Conservation (phyloP, 2,329 filamentous ascomycete genomes). For the Penicillium expansum region DNA sequence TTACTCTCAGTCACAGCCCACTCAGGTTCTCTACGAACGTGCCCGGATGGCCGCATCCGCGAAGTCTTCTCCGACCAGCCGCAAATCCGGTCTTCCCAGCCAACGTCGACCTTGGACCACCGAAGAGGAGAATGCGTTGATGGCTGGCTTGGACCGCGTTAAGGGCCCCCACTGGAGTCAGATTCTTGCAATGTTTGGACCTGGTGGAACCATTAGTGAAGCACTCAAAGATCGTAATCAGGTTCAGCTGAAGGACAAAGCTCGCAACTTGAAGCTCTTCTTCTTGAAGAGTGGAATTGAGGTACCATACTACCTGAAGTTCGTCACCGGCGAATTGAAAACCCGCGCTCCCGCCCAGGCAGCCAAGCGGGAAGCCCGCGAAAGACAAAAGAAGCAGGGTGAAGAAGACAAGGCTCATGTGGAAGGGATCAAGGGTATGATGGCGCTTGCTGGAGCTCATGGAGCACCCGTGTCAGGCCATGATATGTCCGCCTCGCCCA, state of each 20-base stretch:
- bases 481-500: slow-evolving; percentile 41
- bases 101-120: slow-evolving; percentile 79
- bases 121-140: slow-evolving; percentile 85
- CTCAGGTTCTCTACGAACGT: slow-evolving; percentile 57
- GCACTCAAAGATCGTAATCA: slow-evolving; percentile 86
- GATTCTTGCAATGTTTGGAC: slow-evolving; percentile 79
- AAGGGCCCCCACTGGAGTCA: slow-evolving; percentile 93
- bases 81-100: slow-evolving; percentile 53
- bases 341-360: slow-evolving; percentile 70
- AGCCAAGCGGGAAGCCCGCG: slow-evolving; percentile 50
- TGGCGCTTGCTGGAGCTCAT: slow-evolving; percentile 47
- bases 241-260: slow-evolving; percentile 90
- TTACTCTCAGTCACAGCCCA: slow-evolving; percentile 49
- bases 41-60: slow-evolving; percentile 56
- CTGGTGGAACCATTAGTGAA: slow-evolving; percentile 74
- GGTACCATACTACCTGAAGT: slow-evolving; percentile 82
- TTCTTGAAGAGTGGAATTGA: slow-evolving; percentile 90
- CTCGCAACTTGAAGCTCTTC: slow-evolving; percentile 83
- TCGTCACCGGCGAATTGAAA: slow-evolving; percentile 85
- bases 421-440: slow-evolving; percentile 48
- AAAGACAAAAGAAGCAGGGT: slow-evolving; percentile 45
- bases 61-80: slow-evolving; percentile 54
- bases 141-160: slow-evolving; percentile 83
- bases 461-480: slow-evolving; percentile 33
- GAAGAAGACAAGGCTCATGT: slow-evolving; percentile 50